Conservation (phyloP, 2,329 filamentous ascomycete genomes). For the Aspergillus sp. region DNA sequence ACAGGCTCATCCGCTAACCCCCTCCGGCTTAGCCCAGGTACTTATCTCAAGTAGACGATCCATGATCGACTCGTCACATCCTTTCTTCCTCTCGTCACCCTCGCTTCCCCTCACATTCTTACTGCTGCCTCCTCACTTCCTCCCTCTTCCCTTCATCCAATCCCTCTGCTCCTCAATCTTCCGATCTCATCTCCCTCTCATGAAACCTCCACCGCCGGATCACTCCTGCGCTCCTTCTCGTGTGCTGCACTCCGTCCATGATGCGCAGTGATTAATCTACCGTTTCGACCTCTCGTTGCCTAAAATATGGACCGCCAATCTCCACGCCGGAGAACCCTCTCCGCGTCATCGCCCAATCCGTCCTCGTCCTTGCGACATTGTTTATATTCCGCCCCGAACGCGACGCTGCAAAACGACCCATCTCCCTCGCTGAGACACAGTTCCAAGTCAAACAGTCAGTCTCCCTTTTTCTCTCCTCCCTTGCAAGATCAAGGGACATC, state of each 20-base stretch:
- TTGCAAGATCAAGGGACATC: conserved; percentile 10
- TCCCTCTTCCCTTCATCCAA: conserved; percentile 18
- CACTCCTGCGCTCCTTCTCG: conserved; percentile 17
- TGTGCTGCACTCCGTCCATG: conserved; percentile 25
- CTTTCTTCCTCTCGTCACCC: neutral
- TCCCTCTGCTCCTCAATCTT: conserved; percentile 9
- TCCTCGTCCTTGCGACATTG: conserved; percentile 22
- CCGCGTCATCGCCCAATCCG: conserved; percentile 19
- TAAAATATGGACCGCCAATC: conserved; percentile 26
- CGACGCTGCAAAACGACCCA: conserved; percentile 14
- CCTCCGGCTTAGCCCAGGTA: neutral
- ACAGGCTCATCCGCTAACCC: neutral
- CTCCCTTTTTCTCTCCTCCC: neutral
- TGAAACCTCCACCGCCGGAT: conserved; percentile 17
- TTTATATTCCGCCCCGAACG: conserved; percentile 23
- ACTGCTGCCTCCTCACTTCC: neutral
- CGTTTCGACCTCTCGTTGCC: conserved; percentile 6
- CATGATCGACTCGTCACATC: conserved; percentile 2
- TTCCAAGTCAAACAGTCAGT: conserved; percentile 24
- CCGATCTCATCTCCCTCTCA: conserved; percentile 7
- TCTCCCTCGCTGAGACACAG: conserved; percentile 19
- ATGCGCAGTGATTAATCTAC: conserved; percentile 21
- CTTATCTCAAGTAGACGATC: neutral
- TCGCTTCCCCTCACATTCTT: neutral
- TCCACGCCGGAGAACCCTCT: conserved; percentile 25